phyloP scores from a whole-genome alignment of 2,329 filamentous ascomycete species.

The Drechslerella coelobrocha region DNA sequence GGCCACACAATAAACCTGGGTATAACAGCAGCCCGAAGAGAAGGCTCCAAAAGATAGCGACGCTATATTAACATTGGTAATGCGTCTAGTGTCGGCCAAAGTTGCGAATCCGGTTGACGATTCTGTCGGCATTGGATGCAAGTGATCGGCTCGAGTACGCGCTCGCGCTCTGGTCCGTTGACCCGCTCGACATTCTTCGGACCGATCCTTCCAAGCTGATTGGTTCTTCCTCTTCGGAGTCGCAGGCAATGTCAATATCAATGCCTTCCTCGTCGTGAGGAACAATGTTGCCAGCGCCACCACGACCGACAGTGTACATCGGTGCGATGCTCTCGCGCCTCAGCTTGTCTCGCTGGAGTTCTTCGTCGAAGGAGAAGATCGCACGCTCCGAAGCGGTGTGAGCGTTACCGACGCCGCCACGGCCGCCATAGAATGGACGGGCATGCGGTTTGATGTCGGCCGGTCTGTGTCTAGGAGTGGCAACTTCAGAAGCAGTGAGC shows the following conservation, averaged over 20 bases:
- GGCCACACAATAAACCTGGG: background rate
- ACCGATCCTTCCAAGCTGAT: conserved; percentile 42
- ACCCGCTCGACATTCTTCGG: conserved; percentile 40
- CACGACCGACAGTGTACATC: conserved; percentile 69
- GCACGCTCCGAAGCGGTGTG: conserved; percentile 64
- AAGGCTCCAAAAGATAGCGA: conserved; percentile 2
- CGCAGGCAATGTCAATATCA: conserved; percentile 20
- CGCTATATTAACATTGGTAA: too few relatives aligned
- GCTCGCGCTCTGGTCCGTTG: conserved; percentile 30
- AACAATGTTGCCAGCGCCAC: conserved; percentile 68
- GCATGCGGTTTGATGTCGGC: conserved; percentile 60
- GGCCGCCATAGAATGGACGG: conserved; percentile 69
- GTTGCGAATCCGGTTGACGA: conserved; percentile 47
- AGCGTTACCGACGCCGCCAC: conserved; percentile 72
- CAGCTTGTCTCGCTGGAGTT: conserved; percentile 66
- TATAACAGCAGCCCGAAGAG: conserved; percentile 4
- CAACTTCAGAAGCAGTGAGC: conserved; percentile 64
- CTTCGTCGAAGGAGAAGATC: conserved; percentile 72
- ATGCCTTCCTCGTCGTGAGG: conserved; percentile 50
- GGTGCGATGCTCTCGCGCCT: conserved; percentile 64
- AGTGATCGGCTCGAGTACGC: conserved; percentile 36
- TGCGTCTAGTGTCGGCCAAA: conserved; percentile 48
- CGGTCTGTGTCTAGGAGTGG: conserved; percentile 61
- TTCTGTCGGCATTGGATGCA: conserved; percentile 44
- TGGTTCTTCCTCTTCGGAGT: conserved; percentile 33